Conservation (phyloP, 768 basidiomycete species). For the Fibroporia radiculosa region DNA sequence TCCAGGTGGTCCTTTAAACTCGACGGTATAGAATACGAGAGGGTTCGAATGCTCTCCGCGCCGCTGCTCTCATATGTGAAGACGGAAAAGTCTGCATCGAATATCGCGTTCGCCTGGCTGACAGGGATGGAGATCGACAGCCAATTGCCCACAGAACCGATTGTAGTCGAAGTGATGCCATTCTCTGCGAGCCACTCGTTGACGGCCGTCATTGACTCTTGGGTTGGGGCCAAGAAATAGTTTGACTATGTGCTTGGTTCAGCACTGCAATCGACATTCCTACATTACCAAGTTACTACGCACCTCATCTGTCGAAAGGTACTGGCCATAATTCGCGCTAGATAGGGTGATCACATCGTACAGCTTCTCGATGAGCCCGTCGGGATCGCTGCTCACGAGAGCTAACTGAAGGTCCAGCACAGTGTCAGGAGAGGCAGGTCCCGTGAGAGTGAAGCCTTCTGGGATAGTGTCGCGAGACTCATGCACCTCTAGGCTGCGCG, state of each 20-base stretch:
- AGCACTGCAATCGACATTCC: not conserved
- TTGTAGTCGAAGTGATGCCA: conserved; percentile 9
- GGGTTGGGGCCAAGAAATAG: conserved; percentile 10
- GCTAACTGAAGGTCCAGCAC: conserved; percentile 30
- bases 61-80: conserved; percentile 16
- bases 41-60: conserved; percentile 15
- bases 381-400: conserved; percentile 26
- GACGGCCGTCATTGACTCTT: conserved; percentile 12
- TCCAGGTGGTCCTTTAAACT: conserved; percentile 13
- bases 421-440: conserved; percentile 23
- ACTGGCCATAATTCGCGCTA: conserved; percentile 30
- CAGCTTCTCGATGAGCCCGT: conserved; percentile 29
- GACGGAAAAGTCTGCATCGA: conserved; percentile 13
- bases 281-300: conserved; percentile 29
- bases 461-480: conserved; percentile 20
- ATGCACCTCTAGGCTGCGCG: conserved; percentile 15
- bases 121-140: conserved; percentile 14
- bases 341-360: conserved; percentile 30
- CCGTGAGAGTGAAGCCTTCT: conserved; percentile 20
- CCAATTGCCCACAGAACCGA: conserved; percentile 20
- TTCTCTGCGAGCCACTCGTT: conserved; percentile 16
- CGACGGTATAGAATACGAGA: conserved; percentile 19
- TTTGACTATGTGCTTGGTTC: conserved; percentile 10
- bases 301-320: conserved; percentile 32
- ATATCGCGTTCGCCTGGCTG: conserved; percentile 15